Evolutionary conservation across 148 eudicot species (phyloP).

Genomic region (Cornus suecica): DNA sequence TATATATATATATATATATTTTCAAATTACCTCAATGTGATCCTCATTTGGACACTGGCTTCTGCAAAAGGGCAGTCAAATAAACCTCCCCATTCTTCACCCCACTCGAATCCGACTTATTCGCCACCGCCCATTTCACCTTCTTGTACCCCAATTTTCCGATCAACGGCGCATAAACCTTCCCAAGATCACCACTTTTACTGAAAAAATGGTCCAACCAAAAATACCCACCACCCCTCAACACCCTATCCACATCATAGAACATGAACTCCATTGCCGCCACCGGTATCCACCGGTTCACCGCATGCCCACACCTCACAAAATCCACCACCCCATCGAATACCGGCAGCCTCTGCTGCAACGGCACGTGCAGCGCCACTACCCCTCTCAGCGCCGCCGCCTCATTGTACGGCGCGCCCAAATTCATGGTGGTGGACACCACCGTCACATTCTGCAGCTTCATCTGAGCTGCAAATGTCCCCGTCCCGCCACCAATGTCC

Average conservation of each 20-base stretch:
- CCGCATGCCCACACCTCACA: conserved; percentile 68
- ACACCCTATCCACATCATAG: conserved; percentile 77
- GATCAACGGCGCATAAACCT: conserved; percentile 70
- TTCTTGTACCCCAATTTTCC: conserved; percentile 70
- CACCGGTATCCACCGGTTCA: conserved; percentile 84
- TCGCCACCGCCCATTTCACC: conserved; percentile 84
- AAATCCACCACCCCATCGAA: conserved; percentile 82
- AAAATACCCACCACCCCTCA: conserved; percentile 76
- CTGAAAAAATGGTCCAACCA: conserved; percentile 83
- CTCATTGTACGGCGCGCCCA: conserved; percentile 73
- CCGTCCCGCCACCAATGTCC: conserved; percentile 81
- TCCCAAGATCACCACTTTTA: conserved; percentile 65
- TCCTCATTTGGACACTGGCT: conserved; percentile 63
- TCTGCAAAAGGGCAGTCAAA: conserved; percentile 87
- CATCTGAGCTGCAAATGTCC: conserved; percentile 72
- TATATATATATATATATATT: no score
- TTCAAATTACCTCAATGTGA: conserved; percentile 23
- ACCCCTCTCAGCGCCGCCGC: conserved; percentile 67
- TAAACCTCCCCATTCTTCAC: conserved; percentile 74
- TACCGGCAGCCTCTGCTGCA: conserved; percentile 82
- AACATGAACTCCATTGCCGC: conserved; percentile 67
- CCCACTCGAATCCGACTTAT: conserved; percentile 64
- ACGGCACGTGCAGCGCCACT: conserved; percentile 71
- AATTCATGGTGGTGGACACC: conserved; percentile 67
- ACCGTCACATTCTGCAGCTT: conserved; percentile 59